Evolutionary conservation across 306 rosid genomes (phyloP), one percentile per base, ranked within the genome.

Genomic region (Abrus pulchellus): DNA sequence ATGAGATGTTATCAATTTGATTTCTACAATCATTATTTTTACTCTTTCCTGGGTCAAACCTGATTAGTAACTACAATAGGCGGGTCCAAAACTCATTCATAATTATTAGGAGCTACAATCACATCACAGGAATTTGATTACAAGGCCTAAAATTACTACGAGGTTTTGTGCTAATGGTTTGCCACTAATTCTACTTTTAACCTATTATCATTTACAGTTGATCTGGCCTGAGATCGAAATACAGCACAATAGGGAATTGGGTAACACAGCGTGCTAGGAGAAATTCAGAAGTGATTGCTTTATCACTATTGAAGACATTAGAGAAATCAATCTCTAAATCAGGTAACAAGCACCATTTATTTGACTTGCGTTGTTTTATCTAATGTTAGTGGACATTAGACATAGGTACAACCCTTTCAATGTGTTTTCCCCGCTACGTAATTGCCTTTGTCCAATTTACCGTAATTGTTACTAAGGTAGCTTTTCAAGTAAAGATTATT

Each of bases 101-200:
- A 43, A 44, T 40, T 12, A 44, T 29, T 28, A 50, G 47, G 61
- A n/a, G 47, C 13, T 70, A 53, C 59, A 69, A 29, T 32, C 59
- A 69, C 44, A 29, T 32, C 59, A 69, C 44, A 48, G 20, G 50
- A 9, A 32, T 13, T 13, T 12, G 45, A 70, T 49, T 9, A 6
- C 50, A 72, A 5, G 65, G 77, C 3, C 64, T 10, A 72, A 36
- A 28, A 53, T 34, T 27, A 33, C 36, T 14, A 34, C 49, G 12
- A 53, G 34, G 59, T 55, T 50, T 50, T 33, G 61, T 33, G 11
- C 41, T 33, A 32, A 50, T 70, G 14, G 61, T 70, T 71, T 71
- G 76, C 62, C 41, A 41, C 62, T 54, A 57, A 52, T 71, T 71
- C 44, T 71, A 34, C 62, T 9, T 28, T 47, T 47, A 47, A 45